Percentiles rank a stretch among this genome's conserved stretches.
Conservation (phyloP, 106 monocot genomes). For the Platanthera zijinensis region DNA sequence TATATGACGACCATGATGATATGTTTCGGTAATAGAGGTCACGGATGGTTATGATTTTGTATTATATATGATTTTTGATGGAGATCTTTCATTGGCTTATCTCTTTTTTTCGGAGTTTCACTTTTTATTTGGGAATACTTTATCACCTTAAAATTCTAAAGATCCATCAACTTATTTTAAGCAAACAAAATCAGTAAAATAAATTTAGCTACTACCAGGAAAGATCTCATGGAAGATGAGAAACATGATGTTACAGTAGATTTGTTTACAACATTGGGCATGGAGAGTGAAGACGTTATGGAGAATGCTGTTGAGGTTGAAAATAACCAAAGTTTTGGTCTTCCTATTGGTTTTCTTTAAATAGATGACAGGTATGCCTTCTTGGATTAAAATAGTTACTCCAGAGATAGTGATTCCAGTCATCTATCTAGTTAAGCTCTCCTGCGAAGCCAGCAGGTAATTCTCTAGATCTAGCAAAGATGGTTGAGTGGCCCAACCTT, state of each 20-base stretch:
- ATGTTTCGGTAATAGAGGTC: not conserved
- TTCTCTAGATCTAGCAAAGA: too few relatives aligned
- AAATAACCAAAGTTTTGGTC: conserved; percentile 79
- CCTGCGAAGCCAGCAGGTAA: too few relatives aligned
- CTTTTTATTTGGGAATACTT: too few relatives aligned
- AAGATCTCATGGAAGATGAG: conserved; percentile 94
- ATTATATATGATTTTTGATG: not conserved
- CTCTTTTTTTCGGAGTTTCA: too few relatives aligned
- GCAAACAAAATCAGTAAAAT: conserved; percentile 99
- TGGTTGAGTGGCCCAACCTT: too few relatives aligned
- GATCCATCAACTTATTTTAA: too few relatives aligned
- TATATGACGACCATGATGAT: not conserved
- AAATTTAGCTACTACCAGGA: conserved; percentile 96
- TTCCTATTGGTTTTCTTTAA: conserved; percentile 84
- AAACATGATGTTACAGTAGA: conserved; percentile 79
- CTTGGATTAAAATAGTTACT: too few relatives aligned
- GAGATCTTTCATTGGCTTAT: not conserved
- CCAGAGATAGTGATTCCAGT: too few relatives aligned
- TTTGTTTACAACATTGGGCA: conserved; percentile 66
- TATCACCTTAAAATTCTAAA: too few relatives aligned
- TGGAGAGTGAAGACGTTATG: conserved; percentile 64
- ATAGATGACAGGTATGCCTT: conserved; percentile 79
- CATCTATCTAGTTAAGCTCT: too few relatives aligned
- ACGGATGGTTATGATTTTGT: not conserved
- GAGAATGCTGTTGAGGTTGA: conserved; percentile 64